Percentiles rank a stretch among this genome's conserved stretches.
phyloP scores from a whole-genome alignment of 2,329 filamentous ascomycete species.

The Hypoxylon sp. region DNA sequence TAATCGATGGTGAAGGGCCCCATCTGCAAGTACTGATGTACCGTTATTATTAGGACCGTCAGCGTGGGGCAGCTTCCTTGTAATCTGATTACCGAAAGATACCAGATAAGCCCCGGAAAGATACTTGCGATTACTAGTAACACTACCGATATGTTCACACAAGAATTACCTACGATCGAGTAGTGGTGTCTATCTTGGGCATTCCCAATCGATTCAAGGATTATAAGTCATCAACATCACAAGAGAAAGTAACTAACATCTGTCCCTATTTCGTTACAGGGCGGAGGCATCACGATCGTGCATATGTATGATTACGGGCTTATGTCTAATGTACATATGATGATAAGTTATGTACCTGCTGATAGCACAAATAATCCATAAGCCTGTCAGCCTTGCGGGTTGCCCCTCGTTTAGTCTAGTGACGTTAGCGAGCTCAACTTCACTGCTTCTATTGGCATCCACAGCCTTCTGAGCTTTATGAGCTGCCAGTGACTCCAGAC shows the following conservation, averaged over 20 bases:
- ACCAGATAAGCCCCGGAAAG: constrained; percentile 12
- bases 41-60: not conserved
- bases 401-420: constrained; percentile 17
- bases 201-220: not conserved
- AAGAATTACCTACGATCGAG: no score
- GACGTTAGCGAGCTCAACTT: constrained; percentile 5
- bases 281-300: not conserved
- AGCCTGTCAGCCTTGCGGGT: constrained; percentile 30
- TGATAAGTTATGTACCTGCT: constrained; percentile 9
- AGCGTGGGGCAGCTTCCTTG: constrained; percentile 26
- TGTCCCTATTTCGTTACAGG: not conserved
- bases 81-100: constrained; percentile 26
- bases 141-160: no score
- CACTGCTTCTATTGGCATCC: constrained; percentile 43
- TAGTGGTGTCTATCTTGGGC: not conserved
- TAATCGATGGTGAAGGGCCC: not conserved
- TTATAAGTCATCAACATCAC: not conserved
- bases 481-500: not conserved
- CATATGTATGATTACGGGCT: not conserved
- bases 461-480: constrained; percentile 34
- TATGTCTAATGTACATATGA: not conserved
- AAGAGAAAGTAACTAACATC: not conserved
- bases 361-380: constrained; percentile 14
- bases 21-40: constrained; percentile 11
- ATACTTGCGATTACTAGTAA: not conserved